phyloP scores from a whole-genome alignment of 768 basidiomycete species.

The Lentinus brumalis region DNA sequence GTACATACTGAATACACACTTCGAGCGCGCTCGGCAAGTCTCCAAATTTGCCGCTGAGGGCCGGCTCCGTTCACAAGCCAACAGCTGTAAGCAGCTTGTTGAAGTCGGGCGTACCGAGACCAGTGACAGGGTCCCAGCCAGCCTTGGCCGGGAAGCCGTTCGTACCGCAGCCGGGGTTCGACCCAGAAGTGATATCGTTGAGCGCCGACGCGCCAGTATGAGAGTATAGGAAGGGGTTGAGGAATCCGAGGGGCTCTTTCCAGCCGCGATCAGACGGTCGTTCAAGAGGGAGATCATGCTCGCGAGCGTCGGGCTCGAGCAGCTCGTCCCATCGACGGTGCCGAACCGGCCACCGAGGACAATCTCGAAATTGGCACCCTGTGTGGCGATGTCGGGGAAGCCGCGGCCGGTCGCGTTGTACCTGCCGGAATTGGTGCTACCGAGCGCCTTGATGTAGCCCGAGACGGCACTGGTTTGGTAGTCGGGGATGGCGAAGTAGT shows the following conservation, averaged over 20 bases:
- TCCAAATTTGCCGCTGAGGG: neutral
- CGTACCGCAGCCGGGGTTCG: conserved; percentile 39
- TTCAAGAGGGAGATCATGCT: conserved; percentile 59
- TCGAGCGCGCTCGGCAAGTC: no score
- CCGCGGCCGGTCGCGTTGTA: conserved; percentile 52
- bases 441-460: conserved; percentile 47
- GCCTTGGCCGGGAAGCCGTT: conserved; percentile 35
- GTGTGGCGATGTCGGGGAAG: conserved; percentile 68
- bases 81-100: conserved; percentile 25
- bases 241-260: conserved; percentile 37
- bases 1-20: no score
- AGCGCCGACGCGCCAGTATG: conserved; percentile 24
- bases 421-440: conserved; percentile 53
- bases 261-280: conserved; percentile 33
- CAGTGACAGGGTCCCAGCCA: conserved; percentile 37
- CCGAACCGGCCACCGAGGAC: conserved; percentile 39
- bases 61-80: conserved; percentile 11
- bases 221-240: conserved; percentile 40
- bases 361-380: conserved; percentile 50
- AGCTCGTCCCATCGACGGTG: conserved; percentile 61
- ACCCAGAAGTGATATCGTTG: conserved; percentile 28
- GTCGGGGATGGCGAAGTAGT: conserved; percentile 53
- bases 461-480: conserved; percentile 54
- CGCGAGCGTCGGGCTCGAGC: conserved; percentile 63
- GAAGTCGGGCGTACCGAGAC: conserved; percentile 38